Evolutionary conservation across 164 flowering plant genomes (phyloP), one percentile per base, ranked within the genome.

Genomic region (Dillenia suffruticosa): DNA sequence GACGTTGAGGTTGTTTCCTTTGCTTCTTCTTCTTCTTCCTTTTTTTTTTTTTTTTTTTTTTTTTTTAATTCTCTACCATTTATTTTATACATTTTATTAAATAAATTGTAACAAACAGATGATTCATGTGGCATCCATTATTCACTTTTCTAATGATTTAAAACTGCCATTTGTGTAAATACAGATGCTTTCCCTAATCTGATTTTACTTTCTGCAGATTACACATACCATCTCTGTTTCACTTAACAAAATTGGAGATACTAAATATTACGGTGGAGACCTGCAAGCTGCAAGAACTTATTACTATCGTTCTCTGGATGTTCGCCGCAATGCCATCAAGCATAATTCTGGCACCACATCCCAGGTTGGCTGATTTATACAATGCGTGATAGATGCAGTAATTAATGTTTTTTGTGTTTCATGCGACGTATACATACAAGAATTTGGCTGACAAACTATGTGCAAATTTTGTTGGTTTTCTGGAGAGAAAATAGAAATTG

Each of bases 221-320:
- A 76, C 70, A 51, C 99, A 92, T 72, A 90, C 99, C 8, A 87
- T 95, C 46, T 95, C 97, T 70, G 97, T 95, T 52, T 95, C 99
- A 45, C 89, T 92, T 40, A 95, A 95, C 72, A 95, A 95, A 76
- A 83, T 95, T 74, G 99, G 99, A 56, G 99, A 95, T 77, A 86
- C 92, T 15, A 92, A 90, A 70, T 95, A 92, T 61, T 87, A 92
- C 70, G 91, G 74, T 58, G 97, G 86, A 22, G 94, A 95, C 62
- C 73, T 95, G 58, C 69, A 74, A 82, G 80, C 84, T 58, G 85
- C 97, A 46, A 80, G 85, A 73, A 74, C 82, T 47, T 83, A 79
- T 63, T 95, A 95, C 73, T 66, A 75, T 44, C 84, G 74, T 54
- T 84, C 99, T 57, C 72, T 95, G 64, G 80, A 87, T 70, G 88